Conservation (phyloP, 164 flowering plant species). For the Umbellularia californica region DNA sequence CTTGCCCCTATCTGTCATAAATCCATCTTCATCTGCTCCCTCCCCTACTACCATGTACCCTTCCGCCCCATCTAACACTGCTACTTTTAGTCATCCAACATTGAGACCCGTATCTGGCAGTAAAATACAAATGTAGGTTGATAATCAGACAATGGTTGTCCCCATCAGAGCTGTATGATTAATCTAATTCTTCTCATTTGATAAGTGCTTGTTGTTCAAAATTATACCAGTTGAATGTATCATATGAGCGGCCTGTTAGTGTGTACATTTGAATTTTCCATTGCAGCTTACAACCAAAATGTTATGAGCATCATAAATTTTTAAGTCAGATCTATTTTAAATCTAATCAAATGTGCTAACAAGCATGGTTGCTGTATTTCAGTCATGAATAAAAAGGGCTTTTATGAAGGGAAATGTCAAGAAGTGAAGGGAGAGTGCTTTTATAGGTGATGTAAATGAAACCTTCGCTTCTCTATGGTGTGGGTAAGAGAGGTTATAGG, state of each 20-base stretch:
- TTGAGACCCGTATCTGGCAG: constrained; percentile 62
- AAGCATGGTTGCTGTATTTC: no score
- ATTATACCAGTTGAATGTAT: neutral
- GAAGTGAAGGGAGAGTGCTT: no score
- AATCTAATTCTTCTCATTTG: neutral
- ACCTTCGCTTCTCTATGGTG: no score
- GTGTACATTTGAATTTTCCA: neutral
- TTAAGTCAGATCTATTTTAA: no score
- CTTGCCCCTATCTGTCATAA: constrained; percentile 63
- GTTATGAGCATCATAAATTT: neutral
- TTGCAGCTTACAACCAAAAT: neutral
- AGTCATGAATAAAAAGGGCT: no score
- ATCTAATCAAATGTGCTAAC: no score
- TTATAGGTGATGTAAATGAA: no score
- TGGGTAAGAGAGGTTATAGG: no score
- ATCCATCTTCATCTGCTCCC: constrained; percentile 51
- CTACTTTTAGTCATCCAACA: constrained; percentile 52
- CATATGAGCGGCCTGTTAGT: neutral
- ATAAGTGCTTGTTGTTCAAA: neutral
- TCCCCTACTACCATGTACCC: constrained; percentile 43
- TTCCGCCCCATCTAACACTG: constrained; percentile 31
- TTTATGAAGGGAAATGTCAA: no score
- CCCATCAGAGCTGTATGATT: neutral
- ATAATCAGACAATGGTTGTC: constrained; percentile 11
- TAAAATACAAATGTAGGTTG: constrained; percentile 57